These are phyloP conservation scores for Trifolium dubium DNA, from an alignment of 306 rosid species.

Conservation along the genomic window DNA sequence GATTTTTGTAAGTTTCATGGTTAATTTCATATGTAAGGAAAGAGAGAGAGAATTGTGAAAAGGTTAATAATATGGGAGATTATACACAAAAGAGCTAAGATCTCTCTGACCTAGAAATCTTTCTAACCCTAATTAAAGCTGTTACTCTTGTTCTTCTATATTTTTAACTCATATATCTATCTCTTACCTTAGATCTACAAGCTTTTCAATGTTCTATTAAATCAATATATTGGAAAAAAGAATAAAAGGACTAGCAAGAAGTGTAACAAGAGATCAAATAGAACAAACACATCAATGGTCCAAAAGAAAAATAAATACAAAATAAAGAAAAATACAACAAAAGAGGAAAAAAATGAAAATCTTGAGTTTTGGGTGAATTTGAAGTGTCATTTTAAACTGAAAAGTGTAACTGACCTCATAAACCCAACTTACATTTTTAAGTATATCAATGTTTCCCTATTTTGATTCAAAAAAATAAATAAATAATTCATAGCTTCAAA, in stretches of 20 bases:
- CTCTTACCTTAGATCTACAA: conserved; percentile 50
- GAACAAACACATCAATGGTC: background rate
- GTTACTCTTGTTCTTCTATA: conserved; percentile 33
- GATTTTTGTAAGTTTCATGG: conserved; percentile 40
- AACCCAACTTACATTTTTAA: background rate
- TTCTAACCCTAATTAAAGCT: conserved; percentile 51
- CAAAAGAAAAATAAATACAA: conserved; percentile 29
- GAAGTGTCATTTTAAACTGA: background rate
- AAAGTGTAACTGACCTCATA: background rate
- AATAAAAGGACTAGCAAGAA: conserved; percentile 23
- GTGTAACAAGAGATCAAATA: conserved; percentile 1
- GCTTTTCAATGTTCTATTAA: conserved; percentile 24
- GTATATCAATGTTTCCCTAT: background rate
- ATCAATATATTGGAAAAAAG: conserved; percentile 33
- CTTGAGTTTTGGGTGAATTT: background rate
- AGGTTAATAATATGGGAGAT: conserved; percentile 35
- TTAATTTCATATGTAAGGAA: conserved; percentile 41
- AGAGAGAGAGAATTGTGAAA: conserved; percentile 46
- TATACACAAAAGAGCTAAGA: conserved; percentile 48
- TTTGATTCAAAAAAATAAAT: background rate
- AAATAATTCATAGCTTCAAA: background rate
- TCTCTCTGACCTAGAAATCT: conserved; percentile 45
- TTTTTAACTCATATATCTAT: conserved; percentile 42
- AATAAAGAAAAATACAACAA: background rate
- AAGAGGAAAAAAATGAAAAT: background rate